Conservation (phyloP, 768 basidiomycete genomes). For the Calocybe cyanea region DNA sequence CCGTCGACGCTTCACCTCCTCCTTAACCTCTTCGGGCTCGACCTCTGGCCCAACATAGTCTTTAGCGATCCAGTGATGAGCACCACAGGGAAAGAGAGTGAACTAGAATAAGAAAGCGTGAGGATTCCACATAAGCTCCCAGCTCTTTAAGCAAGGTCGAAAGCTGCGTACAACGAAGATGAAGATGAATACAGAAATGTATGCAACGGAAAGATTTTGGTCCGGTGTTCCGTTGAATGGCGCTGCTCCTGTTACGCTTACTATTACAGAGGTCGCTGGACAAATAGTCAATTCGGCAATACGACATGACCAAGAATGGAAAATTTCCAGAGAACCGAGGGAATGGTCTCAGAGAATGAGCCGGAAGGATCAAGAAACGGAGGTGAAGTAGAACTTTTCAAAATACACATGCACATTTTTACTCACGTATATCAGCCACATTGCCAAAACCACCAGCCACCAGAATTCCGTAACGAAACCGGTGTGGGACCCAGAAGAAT, state of each 20-base stretch:
- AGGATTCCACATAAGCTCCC: not conserved
- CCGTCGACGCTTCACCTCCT: slow-evolving; percentile 37
- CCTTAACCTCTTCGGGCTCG: slow-evolving; percentile 50
- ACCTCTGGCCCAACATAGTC: slow-evolving; percentile 68
- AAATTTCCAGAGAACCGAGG: not conserved
- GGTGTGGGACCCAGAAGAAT: slow-evolving; percentile 74
- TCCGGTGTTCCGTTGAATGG: slow-evolving; percentile 62
- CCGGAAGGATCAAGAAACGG: not conserved
- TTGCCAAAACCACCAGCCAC: slow-evolving; percentile 70
- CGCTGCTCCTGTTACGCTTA: slow-evolving; percentile 55
- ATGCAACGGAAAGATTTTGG: slow-evolving; percentile 61
- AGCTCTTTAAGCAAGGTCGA: not conserved
- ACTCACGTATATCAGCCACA: slow-evolving; percentile 66
- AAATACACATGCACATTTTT: not conserved
- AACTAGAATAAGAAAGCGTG: slow-evolving; percentile 32
- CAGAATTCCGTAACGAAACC: slow-evolving; percentile 68
- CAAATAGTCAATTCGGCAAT: not conserved
- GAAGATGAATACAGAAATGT: slow-evolving; percentile 58
- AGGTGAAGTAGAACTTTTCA: not conserved
- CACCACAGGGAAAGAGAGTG: slow-evolving; percentile 64
- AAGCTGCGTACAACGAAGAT: slow-evolving; percentile 48
- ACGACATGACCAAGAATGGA: not conserved
- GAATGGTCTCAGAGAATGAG: not conserved
- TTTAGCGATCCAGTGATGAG: slow-evolving; percentile 46
- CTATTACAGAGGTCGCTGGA: slow-evolving; percentile 60